Percentiles rank a stretch among this genome's conserved stretches.
These are phyloP conservation scores for Adenanthera pavonina DNA, from an alignment of 306 rosid genomes.

Conservation along the genomic window DNA sequence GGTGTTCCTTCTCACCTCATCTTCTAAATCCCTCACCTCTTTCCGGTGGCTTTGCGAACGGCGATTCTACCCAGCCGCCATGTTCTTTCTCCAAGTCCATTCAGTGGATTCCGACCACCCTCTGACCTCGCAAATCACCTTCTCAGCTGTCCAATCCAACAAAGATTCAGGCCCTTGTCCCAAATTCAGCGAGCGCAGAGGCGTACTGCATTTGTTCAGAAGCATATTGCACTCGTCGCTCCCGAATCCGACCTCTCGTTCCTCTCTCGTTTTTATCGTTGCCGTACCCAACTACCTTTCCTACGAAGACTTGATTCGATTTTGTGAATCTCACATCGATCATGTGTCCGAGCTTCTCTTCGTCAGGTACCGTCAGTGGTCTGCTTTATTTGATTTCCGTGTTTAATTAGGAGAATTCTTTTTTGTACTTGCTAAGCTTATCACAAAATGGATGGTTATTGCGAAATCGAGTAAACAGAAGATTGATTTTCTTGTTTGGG, in stretches of 20 bases:
- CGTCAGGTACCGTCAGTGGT: conserved; percentile 56
- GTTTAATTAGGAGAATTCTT: background rate
- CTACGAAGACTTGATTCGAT: conserved; percentile 74
- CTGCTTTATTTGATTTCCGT: background rate
- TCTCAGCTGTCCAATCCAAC: conserved; percentile 40
- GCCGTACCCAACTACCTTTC: conserved; percentile 90
- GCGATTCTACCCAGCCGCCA: conserved; percentile 32
- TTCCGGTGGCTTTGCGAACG: background rate
- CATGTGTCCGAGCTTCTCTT: conserved; percentile 70
- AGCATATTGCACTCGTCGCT: conserved; percentile 54
- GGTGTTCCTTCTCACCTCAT: background rate
- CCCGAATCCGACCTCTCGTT: conserved; percentile 62
- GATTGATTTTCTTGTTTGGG: background rate
- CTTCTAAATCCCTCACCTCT: background rate
- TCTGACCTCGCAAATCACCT: conserved; percentile 46
- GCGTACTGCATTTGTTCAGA: conserved; percentile 80
- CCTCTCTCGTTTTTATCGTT: conserved; percentile 69
- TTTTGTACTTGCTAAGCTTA: background rate
- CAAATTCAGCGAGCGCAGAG: conserved; percentile 76
- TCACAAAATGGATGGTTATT: background rate
- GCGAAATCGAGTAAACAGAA: background rate
- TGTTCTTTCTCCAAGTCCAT: conserved; percentile 91
- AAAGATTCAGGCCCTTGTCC: conserved; percentile 34
- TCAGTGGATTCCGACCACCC: conserved; percentile 76
- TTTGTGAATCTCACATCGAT: conserved; percentile 69